phyloP scores from a whole-genome alignment of 2,329 filamentous ascomycete species.

The Fusarium irregulare region DNA sequence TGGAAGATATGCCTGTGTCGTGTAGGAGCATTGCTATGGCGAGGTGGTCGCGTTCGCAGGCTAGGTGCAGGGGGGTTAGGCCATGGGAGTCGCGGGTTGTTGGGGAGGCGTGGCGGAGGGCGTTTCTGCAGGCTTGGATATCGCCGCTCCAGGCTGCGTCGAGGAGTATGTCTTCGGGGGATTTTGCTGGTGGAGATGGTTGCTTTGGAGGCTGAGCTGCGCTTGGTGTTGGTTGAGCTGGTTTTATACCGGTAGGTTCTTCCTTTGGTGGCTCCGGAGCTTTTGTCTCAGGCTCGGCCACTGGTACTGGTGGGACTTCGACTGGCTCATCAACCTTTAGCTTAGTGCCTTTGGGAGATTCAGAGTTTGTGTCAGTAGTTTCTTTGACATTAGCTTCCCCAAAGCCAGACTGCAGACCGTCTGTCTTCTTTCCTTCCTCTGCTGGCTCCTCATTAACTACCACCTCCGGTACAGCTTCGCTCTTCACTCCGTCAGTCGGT shows the following conservation, averaged over 20 bases:
- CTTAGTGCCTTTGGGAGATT: not conserved
- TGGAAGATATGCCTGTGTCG: constrained; percentile 44
- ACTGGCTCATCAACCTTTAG: constrained; percentile 3
- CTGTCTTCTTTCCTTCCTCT: not conserved
- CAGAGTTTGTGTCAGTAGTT: fast-evolving
- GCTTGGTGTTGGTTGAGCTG: not conserved
- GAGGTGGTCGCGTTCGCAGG: constrained; percentile 48
- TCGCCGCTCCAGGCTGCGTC: constrained; percentile 52
- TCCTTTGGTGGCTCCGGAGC: not conserved
- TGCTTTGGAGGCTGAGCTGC: not conserved
- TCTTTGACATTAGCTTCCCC: not conserved
- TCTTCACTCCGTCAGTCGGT: not conserved
- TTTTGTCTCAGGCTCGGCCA: not conserved
- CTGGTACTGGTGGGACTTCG: not conserved
- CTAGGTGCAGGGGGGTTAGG: constrained; percentile 49
- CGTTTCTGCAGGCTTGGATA: constrained; percentile 40
- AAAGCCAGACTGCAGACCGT: not conserved
- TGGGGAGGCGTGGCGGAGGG: constrained; percentile 41
- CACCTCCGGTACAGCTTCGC: not conserved
- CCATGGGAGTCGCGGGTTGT: constrained; percentile 47
- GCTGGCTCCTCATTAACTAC: not conserved
- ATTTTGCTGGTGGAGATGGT: constrained; percentile 3
- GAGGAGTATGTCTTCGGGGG: constrained; percentile 43
- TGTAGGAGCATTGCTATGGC: constrained; percentile 51
- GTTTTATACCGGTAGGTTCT: not conserved